Conservation (phyloP, 331 rosid species). For the Saraca asoca region DNA sequence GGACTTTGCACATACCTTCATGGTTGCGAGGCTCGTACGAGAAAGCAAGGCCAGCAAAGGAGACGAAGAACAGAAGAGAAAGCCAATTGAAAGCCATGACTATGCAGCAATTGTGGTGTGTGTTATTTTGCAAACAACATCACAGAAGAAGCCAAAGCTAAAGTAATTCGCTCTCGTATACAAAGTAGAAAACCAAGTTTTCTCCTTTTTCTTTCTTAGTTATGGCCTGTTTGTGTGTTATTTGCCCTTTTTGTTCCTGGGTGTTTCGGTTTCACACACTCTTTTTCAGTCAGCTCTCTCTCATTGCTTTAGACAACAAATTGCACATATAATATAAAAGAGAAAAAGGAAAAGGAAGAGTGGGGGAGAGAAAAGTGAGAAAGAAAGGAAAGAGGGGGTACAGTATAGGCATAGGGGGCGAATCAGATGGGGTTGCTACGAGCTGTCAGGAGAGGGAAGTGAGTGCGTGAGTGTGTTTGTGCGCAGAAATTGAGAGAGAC, state of each 20-base stretch:
- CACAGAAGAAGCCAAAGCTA: slow-evolving; percentile 7
- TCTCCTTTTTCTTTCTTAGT: neutral
- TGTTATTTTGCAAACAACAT: slow-evolving; percentile 15
- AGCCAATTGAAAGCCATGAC: slow-evolving; percentile 43
- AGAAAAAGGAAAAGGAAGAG: slow-evolving; percentile 6
- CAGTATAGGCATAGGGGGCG: neutral
- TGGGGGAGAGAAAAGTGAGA: slow-evolving; percentile 24
- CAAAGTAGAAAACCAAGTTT: neutral
- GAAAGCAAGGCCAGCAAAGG: slow-evolving; percentile 38
- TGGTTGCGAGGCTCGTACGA: slow-evolving; percentile 88
- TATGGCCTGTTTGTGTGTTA: too few species aligned
- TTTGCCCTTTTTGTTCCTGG: neutral
- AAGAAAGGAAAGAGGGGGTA: neutral
- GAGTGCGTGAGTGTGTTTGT: slow-evolving; percentile 13
- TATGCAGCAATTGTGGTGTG: slow-evolving; percentile 23
- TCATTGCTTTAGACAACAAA: slow-evolving; percentile 35
- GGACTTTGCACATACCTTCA: slow-evolving; percentile 56
- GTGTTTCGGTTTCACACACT: slow-evolving; percentile 17
- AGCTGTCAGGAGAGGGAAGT: slow-evolving; percentile 41
- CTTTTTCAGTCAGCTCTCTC: slow-evolving; percentile 39
- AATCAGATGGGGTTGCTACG: slow-evolving; percentile 37
- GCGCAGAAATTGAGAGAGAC: slow-evolving; percentile 46
- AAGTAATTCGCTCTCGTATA: slow-evolving; percentile 10
- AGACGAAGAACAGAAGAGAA: slow-evolving; percentile 34
- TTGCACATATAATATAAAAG: neutral